Evolutionary conservation across 257 asterid genomes (phyloP).

Genomic region (Solanum sejunctum): DNA sequence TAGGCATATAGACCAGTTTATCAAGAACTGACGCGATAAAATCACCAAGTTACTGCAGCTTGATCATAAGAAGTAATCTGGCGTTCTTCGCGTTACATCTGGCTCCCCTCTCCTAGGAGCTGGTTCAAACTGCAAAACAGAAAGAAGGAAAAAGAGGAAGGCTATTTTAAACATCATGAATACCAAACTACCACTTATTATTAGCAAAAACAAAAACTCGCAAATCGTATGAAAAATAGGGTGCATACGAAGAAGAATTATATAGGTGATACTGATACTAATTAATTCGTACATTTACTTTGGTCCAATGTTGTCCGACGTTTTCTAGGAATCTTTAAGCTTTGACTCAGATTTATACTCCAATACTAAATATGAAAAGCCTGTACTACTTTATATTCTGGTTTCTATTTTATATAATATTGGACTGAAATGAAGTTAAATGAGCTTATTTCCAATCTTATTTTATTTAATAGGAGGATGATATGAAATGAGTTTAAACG

Average conservation of each 20-base stretch:
- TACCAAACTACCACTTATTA: background rate
- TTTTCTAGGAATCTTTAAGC: background rate
- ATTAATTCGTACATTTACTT: background rate
- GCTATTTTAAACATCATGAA: background rate
- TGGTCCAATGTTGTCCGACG: background rate
- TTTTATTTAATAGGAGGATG: background rate
- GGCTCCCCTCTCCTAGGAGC: constrained; percentile 87
- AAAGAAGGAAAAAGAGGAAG: background rate
- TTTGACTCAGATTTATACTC: background rate
- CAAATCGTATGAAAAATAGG: background rate
- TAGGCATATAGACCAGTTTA: constrained; percentile 24
- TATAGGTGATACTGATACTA: background rate
- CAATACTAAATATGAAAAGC: background rate
- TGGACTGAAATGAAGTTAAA: background rate
- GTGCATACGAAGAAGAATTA: background rate
- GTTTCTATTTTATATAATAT: background rate
- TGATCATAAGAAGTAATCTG: constrained; percentile 70
- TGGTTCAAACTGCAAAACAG: constrained; percentile 61
- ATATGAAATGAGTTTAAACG: background rate
- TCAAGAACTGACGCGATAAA: constrained; percentile 1
- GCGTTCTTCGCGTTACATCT: constrained; percentile 81
- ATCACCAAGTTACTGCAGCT: constrained; percentile 12
- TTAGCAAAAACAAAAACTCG: background rate
- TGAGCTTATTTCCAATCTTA: background rate
- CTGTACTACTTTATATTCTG: background rate